Conservation (phyloP, 495 filamentous ascomycete species). For the Podospora appendiculata region DNA sequence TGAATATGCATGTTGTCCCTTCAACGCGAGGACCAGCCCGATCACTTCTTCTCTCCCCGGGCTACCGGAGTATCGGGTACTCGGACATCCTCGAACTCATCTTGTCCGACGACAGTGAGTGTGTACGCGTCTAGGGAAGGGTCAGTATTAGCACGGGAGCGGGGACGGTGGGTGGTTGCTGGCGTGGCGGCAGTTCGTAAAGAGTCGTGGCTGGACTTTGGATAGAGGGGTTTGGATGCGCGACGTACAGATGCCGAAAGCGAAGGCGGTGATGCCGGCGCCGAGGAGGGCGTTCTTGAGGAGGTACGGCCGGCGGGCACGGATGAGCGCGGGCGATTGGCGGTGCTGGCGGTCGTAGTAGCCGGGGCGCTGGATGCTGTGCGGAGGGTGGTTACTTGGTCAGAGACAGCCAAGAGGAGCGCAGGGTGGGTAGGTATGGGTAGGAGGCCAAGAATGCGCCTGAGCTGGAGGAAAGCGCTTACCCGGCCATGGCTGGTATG, state of each 20-base stretch:
- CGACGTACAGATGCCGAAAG: slow-evolving; percentile 65
- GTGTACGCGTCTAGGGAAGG: slow-evolving; percentile 68
- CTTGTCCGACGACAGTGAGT: slow-evolving; percentile 81
- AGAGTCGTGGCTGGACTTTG: too few species aligned
- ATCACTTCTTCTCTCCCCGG: slow-evolving; percentile 21
- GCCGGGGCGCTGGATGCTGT: slow-evolving; percentile 62
- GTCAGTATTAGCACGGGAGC: not conserved
- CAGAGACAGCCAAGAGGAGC: not conserved
- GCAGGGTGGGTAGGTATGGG: not conserved
- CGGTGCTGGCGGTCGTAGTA: slow-evolving; percentile 86
- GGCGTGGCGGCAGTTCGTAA: too few species aligned
- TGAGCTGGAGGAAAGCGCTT: not conserved
- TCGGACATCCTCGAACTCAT: slow-evolving; percentile 94
- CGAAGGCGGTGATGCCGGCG: slow-evolving; percentile 56
- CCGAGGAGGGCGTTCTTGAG: slow-evolving; percentile 81
- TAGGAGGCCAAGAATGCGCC: not conserved
- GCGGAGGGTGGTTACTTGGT: not conserved
- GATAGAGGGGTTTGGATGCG: not conserved
- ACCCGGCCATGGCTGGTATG: not conserved
- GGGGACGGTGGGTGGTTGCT: not conserved
- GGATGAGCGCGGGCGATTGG: slow-evolving; percentile 75
- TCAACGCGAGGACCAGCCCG: not conserved
- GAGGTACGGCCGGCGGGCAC: slow-evolving; percentile 85
- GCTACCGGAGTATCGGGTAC: slow-evolving; percentile 57
- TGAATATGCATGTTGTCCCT: too few species aligned